phyloP scores from a whole-genome alignment of 768 basidiomycete genomes.

The Leucosporidium yakuticum region DNA sequence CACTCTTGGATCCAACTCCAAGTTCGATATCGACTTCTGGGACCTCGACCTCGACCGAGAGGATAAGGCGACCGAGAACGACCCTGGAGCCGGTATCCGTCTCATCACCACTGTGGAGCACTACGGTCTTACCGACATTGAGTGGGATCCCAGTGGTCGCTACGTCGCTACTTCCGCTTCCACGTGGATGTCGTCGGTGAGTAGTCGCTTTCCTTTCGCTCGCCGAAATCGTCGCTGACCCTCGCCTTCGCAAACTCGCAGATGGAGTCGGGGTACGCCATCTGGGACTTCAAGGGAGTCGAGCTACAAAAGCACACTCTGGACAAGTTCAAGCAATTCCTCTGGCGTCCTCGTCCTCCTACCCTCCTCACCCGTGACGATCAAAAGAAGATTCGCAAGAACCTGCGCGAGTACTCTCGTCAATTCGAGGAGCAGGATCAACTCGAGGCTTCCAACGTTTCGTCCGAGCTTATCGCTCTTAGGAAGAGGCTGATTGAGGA shows the following conservation, averaged over 20 bases:
- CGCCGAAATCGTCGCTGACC: constrained; percentile 23
- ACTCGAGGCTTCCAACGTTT: constrained; percentile 87
- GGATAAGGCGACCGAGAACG: constrained; percentile 52
- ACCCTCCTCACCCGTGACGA: constrained; percentile 80
- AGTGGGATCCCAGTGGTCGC: constrained; percentile 96
- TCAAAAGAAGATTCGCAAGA: constrained; percentile 76
- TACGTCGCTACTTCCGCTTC: constrained; percentile 89
- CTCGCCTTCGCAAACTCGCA: constrained; percentile 43
- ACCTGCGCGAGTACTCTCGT: constrained; percentile 83
- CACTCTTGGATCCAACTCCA: constrained; percentile 87
- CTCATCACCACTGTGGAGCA: constrained; percentile 81
- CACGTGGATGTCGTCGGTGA: constrained; percentile 86
- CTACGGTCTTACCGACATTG: constrained; percentile 93
- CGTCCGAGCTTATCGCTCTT: constrained; percentile 82
- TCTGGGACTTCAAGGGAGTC: constrained; percentile 99
- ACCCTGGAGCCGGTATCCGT: constrained; percentile 82
- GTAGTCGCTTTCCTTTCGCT: background rate
- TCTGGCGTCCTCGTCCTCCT: constrained; percentile 94
- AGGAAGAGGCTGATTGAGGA: constrained; percentile 90
- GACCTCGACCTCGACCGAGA: constrained; percentile 80
- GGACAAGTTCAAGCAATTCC: constrained; percentile 97
- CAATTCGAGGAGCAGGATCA: constrained; percentile 95
- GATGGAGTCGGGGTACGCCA: constrained; percentile 92
- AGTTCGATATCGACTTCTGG: constrained; percentile 98
- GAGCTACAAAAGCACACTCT: constrained; percentile 70